A percentile compares a stretch with the other conserved stretches of the same genome.
These are phyloP conservation scores for Cavenderia fasciculata DNA, from an alignment of 78 protist genomes.

Conservation along the genomic window DNA sequence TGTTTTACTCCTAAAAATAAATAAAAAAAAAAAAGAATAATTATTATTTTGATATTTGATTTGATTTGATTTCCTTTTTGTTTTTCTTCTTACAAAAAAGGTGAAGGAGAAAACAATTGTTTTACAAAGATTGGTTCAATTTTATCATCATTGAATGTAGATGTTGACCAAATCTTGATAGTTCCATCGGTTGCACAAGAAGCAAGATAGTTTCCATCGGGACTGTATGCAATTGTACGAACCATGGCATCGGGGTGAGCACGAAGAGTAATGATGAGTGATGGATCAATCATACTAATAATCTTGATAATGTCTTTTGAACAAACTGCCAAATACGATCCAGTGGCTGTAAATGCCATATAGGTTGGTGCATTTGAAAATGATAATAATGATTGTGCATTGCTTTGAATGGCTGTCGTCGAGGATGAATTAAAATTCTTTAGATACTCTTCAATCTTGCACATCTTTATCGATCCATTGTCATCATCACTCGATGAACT, in stretches of 20 bases:
- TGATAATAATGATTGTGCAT: no score
- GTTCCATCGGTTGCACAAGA: conserved; percentile 3
- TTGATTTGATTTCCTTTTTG: no score
- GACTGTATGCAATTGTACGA: conserved; percentile 1
- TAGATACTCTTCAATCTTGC: no score
- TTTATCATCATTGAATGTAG: neutral
- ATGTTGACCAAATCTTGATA: conserved; percentile 20
- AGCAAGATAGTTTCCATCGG: conserved; percentile 42
- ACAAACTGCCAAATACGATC: conserved; percentile 14
- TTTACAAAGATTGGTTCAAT: conserved; percentile 13
- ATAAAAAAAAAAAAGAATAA: no score
- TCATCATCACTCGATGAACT: no score
- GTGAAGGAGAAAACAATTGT: no score
- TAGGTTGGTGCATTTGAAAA: neutral
- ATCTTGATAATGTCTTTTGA: neutral
- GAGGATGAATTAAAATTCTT: no score
- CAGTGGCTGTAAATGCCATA: conserved; percentile 31
- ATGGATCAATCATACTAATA: neutral
- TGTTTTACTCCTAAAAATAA: no score
- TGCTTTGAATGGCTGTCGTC: no score
- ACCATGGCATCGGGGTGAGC: conserved; percentile 39
- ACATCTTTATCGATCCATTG: no score
- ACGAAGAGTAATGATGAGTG: neutral
- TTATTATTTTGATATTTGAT: no score
- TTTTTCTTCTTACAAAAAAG: no score